These are phyloP conservation scores for Naganishia cerealis DNA, from an alignment of 1,284 basidiomycete genomes.

Conservation along the genomic window DNA sequence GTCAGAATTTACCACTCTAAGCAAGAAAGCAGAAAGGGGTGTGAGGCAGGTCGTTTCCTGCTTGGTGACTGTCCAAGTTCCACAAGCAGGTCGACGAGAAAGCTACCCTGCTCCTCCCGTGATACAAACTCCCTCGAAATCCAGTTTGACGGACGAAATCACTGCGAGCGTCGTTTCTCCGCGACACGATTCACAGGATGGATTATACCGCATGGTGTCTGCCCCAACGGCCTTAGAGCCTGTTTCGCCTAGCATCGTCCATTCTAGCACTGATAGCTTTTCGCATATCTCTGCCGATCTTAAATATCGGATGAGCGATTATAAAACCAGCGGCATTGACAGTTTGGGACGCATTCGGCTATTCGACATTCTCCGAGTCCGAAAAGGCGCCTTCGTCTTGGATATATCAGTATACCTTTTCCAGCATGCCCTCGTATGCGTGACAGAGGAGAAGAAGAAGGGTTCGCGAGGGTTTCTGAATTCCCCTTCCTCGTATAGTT, in stretches of 20 bases:
- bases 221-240: neutral
- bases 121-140: slow-evolving; percentile 4
- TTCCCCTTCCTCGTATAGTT: slow-evolving; percentile 39
- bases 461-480: slow-evolving; percentile 47
- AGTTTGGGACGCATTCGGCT: slow-evolving; percentile 79
- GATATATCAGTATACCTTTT: slow-evolving; percentile 95
- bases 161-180: neutral
- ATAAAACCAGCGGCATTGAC: slow-evolving; percentile 86
- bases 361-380: slow-evolving; percentile 84
- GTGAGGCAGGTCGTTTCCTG: slow-evolving; percentile 76
- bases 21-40: slow-evolving; percentile 58
- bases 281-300: slow-evolving; percentile 80
- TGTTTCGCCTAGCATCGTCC: neutral
- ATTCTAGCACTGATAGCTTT: slow-evolving; percentile 58
- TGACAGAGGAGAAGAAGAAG: slow-evolving; percentile 87
- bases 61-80: slow-evolving; percentile 84
- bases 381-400: slow-evolving; percentile 78
- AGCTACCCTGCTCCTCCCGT: slow-evolving; percentile 38
- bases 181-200: neutral
- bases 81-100: slow-evolving; percentile 62
- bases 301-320: slow-evolving; percentile 81
- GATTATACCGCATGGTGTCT: slow-evolving; percentile 34
- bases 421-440: slow-evolving; percentile 92
- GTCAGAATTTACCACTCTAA: slow-evolving; percentile 79
- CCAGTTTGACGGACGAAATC: neutral